phyloP scores from a whole-genome alignment of 345 rosid genomes.

The Arabidopsis thaliana region TAIR10.1 NC_003075.7:8118501-8119000 shows the following conservation, averaged over 20 bases:
- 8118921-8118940: conserved; percentile 68
- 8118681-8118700: conserved; percentile 23
- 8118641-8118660: conserved; percentile 8
- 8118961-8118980: conserved; percentile 62
- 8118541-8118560: neutral
- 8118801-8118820: conserved; percentile 65
- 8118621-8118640: conserved; percentile 19
- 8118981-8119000: conserved; percentile 54
- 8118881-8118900: conserved; percentile 81
- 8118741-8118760: neutral
- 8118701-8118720: conserved; percentile 47
- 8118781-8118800: neutral
- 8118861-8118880: conserved; percentile 56
- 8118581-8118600: conserved; percentile 26
- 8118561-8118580: conserved; percentile 15
- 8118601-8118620: conserved; percentile 16
- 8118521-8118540: neutral
- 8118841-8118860: conserved; percentile 74
- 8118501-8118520: neutral
- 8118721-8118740: conserved; percentile 46
- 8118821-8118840: conserved; percentile 62
- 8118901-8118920: conserved; percentile 66
- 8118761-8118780: conserved; percentile 7
- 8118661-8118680: conserved; percentile 9
- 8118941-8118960: conserved; percentile 59